Evolutionary conservation across 768 basidiomycete species (phyloP), one percentile per base, ranked within the genome.

Genomic region (Crepidotus variabilis): DNA sequence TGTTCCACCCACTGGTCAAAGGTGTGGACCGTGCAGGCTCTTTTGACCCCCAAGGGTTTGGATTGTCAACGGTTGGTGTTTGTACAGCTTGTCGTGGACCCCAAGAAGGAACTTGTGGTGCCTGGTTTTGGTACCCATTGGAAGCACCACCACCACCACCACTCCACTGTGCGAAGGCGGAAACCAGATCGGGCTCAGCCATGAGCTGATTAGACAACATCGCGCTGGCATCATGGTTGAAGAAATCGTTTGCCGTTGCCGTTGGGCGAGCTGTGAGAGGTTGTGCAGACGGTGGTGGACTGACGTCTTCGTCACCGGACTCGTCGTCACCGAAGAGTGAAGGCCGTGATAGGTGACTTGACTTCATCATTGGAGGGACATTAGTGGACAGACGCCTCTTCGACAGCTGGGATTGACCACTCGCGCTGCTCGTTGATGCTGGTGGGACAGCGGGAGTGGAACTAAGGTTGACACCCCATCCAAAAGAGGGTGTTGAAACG

Each of bases 1-100:
- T 67, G 9, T 54, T 60, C 67, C 66, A 68, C 11, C 59, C 67
- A 51, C 65, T 67, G 18, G 55, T 59, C 8, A 67, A 55, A 1
- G 66, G 66, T 20, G 67, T 63, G 13, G 60, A 50, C 23, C 58
- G 55, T 36, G 53, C 54, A 22, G 28, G 28, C 4, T 59, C 60
- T 45, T 60, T 63, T 28, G 36, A 20, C 23, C 21, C 24, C 57
- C 50, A 55, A 51, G 35, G 52, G 32, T 36, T 51, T 2, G 50
- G 51, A 21, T 50, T 32, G 21, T 49, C 50, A 9, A 45, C 33
- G 2, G 47, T 57, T 43, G 45, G 56, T 10, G 47, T 54, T 16
- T 34, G 49, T 18, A 47, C 34, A 46, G 14, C 22, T 20, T 58
- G 51, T 51, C 47, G 14, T 13, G 46, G 32, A 8, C 33, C 39